Base-by-base conservation (phyloP, 2,329 filamentous ascomycete species). In the Epichloe scottii region DNA sequence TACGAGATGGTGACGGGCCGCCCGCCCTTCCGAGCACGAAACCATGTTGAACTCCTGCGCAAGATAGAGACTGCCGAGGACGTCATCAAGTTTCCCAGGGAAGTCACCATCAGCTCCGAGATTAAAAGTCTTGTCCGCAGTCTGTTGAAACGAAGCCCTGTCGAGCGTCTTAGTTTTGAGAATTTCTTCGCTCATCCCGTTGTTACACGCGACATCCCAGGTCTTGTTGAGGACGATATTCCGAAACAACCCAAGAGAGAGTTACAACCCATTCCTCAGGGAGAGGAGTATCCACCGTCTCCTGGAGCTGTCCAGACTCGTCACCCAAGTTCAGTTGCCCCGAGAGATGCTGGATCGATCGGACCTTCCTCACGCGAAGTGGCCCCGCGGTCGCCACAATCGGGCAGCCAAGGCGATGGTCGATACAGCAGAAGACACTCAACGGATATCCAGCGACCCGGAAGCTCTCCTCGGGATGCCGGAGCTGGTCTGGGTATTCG, bases 1-100 rank as follows among this genome's bases (percentile, higher is more conserved):
- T 95, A 89, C 64, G 93, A 98, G 70, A 95, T 98, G 90, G 82
- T 93, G 54, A 87, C 84, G 6, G 91, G 90, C 49, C 85, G 81
- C 55, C 89, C 93, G 21, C 93, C 93, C 0, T 98, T 97, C 69
- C 79, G 89, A 57, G 93, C 93, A 34, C 82, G 81, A 51, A 97
- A 98, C 63, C 93, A 98, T 62, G 90, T 98, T 40, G 93, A 98
- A 65, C 73, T 98, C 37, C 76, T 97, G 42, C 82, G 88, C 54
- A 93, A 87, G 71, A 98, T 98, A 57, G 91, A 97, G 66, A 84
- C 84, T 54, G 83, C 85, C 17, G 85, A 94, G 56, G 91, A 97
- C 63, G 75, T 80, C 55, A 94, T 97, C 67, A 82, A 78, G 56
- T 97, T 97, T 58, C 81, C 85, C 0, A 79, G 81, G 58, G 86